Percentiles rank a stretch among this genome's conserved stretches.
Conservation (phyloP, 495 filamentous ascomycete genomes). For the Lepidopterella palustris region DNA sequence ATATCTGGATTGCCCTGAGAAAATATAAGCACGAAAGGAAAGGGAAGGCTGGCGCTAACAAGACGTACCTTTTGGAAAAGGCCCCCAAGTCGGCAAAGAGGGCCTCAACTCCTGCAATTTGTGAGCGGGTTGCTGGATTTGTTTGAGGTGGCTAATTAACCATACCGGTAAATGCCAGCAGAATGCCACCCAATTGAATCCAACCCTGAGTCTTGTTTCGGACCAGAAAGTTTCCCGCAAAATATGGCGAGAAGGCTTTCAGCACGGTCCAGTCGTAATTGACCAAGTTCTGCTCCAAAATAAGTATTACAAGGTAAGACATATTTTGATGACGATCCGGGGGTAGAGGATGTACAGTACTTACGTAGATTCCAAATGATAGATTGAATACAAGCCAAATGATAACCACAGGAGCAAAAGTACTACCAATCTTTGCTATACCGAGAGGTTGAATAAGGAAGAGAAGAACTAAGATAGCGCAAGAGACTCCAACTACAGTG, state of each 20-base stretch:
- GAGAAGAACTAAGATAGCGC: conserved; percentile 59
- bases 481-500: conserved; percentile 59
- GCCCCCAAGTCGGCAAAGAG: conserved; percentile 67
- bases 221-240: conserved; percentile 53
- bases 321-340: background rate
- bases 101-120: conserved; percentile 50
- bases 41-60: too few species aligned
- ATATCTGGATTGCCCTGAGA: conserved; percentile 53
- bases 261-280: conserved; percentile 56
- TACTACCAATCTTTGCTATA: conserved; percentile 52
- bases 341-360: background rate
- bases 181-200: conserved; percentile 58
- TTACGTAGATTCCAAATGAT: conserved; percentile 56
- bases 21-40: too few species aligned
- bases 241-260: conserved; percentile 61
- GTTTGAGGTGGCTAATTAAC: background rate
- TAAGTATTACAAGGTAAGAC: conserved; percentile 40
- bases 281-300: conserved; percentile 45
- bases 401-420: conserved; percentile 68
- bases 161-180: conserved; percentile 57
- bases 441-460: conserved; percentile 68
- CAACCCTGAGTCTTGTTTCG: conserved; percentile 55
- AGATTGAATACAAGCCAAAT: conserved; percentile 63
- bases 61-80: conserved; percentile 43
- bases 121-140: too few species aligned